Evolutionary conservation across 192 early-diverging fungal genomes (phyloP), one percentile per base, ranked within the genome.

Genomic region (Lunasporangiospora selenospora): DNA sequence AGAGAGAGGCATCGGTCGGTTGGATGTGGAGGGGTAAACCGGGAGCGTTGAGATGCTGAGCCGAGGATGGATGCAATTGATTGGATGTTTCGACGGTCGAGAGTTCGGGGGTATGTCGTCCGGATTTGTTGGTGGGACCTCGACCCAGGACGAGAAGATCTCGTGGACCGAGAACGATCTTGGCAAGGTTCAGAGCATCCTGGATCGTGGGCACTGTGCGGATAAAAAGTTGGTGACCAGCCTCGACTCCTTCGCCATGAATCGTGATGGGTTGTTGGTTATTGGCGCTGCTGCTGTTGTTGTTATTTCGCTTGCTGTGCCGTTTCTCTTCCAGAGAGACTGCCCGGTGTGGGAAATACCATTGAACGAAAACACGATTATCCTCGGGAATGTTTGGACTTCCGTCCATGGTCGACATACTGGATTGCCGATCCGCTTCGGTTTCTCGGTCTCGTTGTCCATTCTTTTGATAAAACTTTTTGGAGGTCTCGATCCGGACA

Each of bases 91-190:
- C n/a, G n/a, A n/a, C n/a, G n/a, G 41, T 6, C 7, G 27, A 31
- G 3, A 40, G 38, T 11, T 71, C 69, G 6, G 40, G 27, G 16
- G 60, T 15, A 11, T 73, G 49, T 2, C 39, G 57, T 19, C 67
- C 70, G 38, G 32, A 2, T 13, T 59, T 73, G 47, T 12, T 33
- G 16, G 58, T 59, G 13, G 37, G 53, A 16, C 69, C 67, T 23
- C 77, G 71, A 16, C 83, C 83, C 10, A 85, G 37, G 0, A 86
- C 75, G 12, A 86, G 43, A 16, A 84, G 61, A 60, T 86, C 85
- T 43, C 81, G 71, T 18, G 77, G 42, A 8, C 75, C 62, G 23
- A 83, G 65, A 11, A 67, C 24, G 8, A 57, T 45, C 30, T 65
- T 80, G 9, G 66, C 59, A 15, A 69, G 53, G 0, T 65, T 57